These are phyloP conservation scores for Cladosporium sp. DNA, from an alignment of 2,329 filamentous ascomycete species.

Conservation along the genomic window DNA sequence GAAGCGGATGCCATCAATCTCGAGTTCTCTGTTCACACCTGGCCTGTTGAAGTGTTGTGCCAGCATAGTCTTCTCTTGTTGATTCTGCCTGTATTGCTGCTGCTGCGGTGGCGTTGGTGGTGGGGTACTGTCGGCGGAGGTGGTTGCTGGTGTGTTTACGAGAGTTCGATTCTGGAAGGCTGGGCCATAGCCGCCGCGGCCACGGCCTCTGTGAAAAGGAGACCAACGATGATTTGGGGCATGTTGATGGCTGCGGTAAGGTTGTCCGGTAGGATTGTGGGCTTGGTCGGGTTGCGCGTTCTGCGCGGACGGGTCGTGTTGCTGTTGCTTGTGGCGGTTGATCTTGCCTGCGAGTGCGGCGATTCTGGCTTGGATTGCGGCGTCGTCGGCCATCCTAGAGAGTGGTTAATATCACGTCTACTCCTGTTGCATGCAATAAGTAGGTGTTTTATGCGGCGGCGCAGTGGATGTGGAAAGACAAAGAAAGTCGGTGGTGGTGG, in stretches of 20 bases:
- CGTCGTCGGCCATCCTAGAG: slow-evolving; percentile 26
- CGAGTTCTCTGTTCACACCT: slow-evolving; percentile 51
- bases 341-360: slow-evolving; percentile 28
- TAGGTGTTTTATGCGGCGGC: background rate
- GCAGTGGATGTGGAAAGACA: background rate
- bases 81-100: slow-evolving; percentile 39
- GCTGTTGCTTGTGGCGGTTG: slow-evolving; percentile 27
- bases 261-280: background rate
- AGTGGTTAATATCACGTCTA: background rate
- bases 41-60: slow-evolving; percentile 12
- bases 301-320: background rate
- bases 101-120: background rate
- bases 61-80: slow-evolving; percentile 17
- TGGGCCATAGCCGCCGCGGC: slow-evolving; percentile 21
- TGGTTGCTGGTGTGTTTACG: slow-evolving; percentile 36
- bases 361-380: slow-evolving; percentile 27
- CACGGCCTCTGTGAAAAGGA: slow-evolving; percentile 23
- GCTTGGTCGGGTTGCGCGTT: slow-evolving; percentile 2
- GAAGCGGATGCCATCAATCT: slow-evolving; percentile 69
- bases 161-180: slow-evolving; percentile 56
- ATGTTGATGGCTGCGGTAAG: background rate
- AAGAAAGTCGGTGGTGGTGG: background rate
- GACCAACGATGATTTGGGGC: slow-evolving; percentile 19
- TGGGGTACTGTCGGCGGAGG: slow-evolving; percentile 16
- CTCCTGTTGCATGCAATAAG: background rate